phyloP scores from a whole-genome alignment of 176 grass and related monocot species.

The Cymbopogon citratus region DNA sequence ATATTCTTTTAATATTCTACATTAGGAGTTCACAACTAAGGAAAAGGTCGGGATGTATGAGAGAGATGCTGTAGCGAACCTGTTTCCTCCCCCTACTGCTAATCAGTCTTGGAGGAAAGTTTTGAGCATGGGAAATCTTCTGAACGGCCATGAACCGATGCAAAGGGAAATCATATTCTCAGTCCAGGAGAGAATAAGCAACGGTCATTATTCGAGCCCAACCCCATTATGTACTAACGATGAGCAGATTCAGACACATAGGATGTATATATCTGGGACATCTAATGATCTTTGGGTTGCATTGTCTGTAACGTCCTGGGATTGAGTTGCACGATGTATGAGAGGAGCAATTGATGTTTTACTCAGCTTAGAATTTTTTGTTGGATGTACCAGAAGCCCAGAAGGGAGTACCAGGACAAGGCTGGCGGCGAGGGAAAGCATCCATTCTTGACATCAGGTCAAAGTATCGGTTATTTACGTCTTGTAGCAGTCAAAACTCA shows the following conservation, averaged over 20 bases:
- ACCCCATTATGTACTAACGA: constrained; percentile 41
- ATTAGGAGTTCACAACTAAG: constrained; percentile 72
- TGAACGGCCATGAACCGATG: constrained; percentile 90
- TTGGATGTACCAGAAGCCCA: background rate
- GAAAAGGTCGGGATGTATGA: constrained; percentile 61
- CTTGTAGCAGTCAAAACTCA: background rate
- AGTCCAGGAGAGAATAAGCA: constrained; percentile 58
- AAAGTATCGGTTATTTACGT: background rate
- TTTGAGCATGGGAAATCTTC: constrained; percentile 98
- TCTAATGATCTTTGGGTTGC: constrained; percentile 89
- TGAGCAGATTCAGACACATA: constrained; percentile 78
- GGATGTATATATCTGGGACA: constrained; percentile 91
- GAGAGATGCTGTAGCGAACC: constrained; percentile 61
- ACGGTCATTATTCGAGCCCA: constrained; percentile 57
- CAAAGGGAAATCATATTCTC: constrained; percentile 87
- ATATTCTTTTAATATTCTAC: constrained; percentile 26
- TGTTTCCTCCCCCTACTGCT: constrained; percentile 83
- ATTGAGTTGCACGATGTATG: constrained; percentile 33
- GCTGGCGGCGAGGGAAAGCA: background rate
- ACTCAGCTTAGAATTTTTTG: background rate
- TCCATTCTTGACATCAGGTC: background rate
- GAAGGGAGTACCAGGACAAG: background rate
- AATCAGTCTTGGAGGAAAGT: constrained; percentile 97
- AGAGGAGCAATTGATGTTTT: background rate
- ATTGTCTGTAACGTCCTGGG: constrained; percentile 91